A percentile compares a stretch with the other conserved stretches of the same genome.
These are phyloP conservation scores for Debaryomyces udenii DNA, from an alignment of 1,139 yeast species.

Conservation along the genomic window DNA sequence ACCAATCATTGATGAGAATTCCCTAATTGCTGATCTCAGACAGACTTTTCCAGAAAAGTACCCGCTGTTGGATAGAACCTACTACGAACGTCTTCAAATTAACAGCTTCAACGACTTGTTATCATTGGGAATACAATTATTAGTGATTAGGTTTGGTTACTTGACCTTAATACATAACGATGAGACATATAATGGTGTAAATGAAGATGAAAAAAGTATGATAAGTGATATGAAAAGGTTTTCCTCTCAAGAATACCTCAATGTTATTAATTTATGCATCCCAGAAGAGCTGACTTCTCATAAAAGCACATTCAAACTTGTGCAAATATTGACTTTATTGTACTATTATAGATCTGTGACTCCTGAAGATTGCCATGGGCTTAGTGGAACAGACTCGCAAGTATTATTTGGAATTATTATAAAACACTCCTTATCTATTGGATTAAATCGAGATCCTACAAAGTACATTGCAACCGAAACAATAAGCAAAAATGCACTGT, in stretches of 20 bases:
- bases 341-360: conserved; percentile 42
- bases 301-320: conserved; percentile 37
- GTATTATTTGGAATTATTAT: conserved; percentile 41
- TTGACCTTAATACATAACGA: conserved; percentile 45
- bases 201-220: conserved; percentile 31
- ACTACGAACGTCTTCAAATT: conserved; percentile 26
- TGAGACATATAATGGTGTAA: conserved; percentile 30
- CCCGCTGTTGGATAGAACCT: conserved; percentile 25
- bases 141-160: conserved; percentile 41
- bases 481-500: conserved; percentile 30
- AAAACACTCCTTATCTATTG: conserved; percentile 46
- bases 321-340: conserved; percentile 36
- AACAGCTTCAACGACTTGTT: conserved; percentile 37
- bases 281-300: conserved; percentile 31
- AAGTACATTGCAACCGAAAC: conserved; percentile 34
- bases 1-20: conserved; percentile 38
- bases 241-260: conserved; percentile 27
- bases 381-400: conserved; percentile 47
- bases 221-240: conserved; percentile 32
- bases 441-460: conserved; percentile 48
- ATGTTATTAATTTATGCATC: conserved; percentile 35
- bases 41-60: conserved; percentile 30
- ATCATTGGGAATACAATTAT: conserved; percentile 34
- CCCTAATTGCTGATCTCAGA: conserved; percentile 30
- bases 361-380: conserved; percentile 49